phyloP scores from a whole-genome alignment of 2,329 filamentous ascomycete genomes.

The Colletotrichum cordylinicola region DNA sequence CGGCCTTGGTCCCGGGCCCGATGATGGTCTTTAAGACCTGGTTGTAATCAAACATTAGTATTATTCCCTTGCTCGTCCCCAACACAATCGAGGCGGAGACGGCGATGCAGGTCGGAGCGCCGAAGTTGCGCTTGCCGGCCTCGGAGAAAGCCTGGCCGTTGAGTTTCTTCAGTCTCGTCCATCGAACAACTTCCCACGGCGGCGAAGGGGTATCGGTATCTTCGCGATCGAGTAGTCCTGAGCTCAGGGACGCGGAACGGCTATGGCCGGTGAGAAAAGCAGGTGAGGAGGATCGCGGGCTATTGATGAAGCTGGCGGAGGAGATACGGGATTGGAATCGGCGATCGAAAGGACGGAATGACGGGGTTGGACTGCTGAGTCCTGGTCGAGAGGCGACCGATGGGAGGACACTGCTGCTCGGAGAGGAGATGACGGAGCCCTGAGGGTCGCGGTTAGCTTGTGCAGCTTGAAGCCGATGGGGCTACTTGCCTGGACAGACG shows the following conservation, averaged over 20 bases:
- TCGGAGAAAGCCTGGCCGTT: slow-evolving; percentile 92
- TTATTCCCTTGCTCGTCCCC: slow-evolving; percentile 92
- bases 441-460: slow-evolving; percentile 31
- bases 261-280: slow-evolving; percentile 80
- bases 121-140: slow-evolving; percentile 89
- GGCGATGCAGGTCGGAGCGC: slow-evolving; percentile 85
- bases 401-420: slow-evolving; percentile 76
- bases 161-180: slow-evolving; percentile 92
- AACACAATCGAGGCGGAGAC: slow-evolving; percentile 89
- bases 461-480: neutral
- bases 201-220: slow-evolving; percentile 76
- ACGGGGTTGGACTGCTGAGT: slow-evolving; percentile 75
- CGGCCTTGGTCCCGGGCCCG: slow-evolving; percentile 89
- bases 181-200: slow-evolving; percentile 96
- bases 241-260: slow-evolving; percentile 79
- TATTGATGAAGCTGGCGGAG: slow-evolving; percentile 59
- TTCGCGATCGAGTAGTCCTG: slow-evolving; percentile 67
- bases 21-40: slow-evolving; percentile 95
- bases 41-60: slow-evolving; percentile 96
- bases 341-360: slow-evolving; percentile 91
- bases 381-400: slow-evolving; percentile 71
- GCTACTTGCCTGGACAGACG: slow-evolving; percentile 75
- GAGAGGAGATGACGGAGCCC: slow-evolving; percentile 69
- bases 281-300: slow-evolving; percentile 77
- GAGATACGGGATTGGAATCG: slow-evolving; percentile 88